These are phyloP conservation scores for Tetrapisispora namnaoensis DNA, from an alignment of 805 yeast species.

Conservation along the genomic window DNA sequence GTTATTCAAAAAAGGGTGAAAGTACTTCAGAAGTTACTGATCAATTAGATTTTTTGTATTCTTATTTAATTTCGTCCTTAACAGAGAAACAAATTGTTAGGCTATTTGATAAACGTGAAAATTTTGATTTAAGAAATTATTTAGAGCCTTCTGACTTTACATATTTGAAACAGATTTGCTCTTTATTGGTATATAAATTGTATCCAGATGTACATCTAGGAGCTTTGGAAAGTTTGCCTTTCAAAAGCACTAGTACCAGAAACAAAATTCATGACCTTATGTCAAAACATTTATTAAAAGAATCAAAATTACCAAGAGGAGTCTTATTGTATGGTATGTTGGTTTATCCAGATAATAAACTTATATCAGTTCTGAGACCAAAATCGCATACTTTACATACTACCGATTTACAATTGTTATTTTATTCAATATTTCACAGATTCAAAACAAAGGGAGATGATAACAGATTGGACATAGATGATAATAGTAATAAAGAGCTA, in stretches of 20 bases:
- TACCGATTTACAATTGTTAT: conserved; percentile 66
- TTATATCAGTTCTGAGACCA: conserved; percentile 68
- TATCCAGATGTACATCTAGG: conserved; percentile 55
- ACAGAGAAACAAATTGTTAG: conserved; percentile 69
- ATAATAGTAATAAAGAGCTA: conserved; percentile 49
- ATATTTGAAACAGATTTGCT: conserved; percentile 57
- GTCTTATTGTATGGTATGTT: conserved; percentile 68
- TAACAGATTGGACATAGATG: conserved; percentile 3
- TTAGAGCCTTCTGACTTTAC: conserved; percentile 66
- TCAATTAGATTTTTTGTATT: conserved; percentile 65
- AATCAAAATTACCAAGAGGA: conserved; percentile 31
- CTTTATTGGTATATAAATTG: conserved; percentile 38
- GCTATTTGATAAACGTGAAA: conserved; percentile 60
- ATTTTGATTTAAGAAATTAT: conserved; percentile 70
- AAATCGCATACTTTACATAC: conserved; percentile 69
- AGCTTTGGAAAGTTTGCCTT: conserved; percentile 52
- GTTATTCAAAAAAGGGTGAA: conserved; percentile 52
- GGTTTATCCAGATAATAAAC: conserved; percentile 49
- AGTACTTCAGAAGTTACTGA: conserved; percentile 40
- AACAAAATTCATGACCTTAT: conserved; percentile 34
- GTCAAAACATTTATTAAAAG: conserved; percentile 14
- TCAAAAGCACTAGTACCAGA: conserved; percentile 50
- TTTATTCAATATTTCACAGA: conserved; percentile 54
- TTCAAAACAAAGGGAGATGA: conserved; percentile 11
- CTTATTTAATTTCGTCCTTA: conserved; percentile 70